Evolutionary conservation across 2,329 filamentous ascomycete species (phyloP).

Genomic region (Cadophora gregata): DNA sequence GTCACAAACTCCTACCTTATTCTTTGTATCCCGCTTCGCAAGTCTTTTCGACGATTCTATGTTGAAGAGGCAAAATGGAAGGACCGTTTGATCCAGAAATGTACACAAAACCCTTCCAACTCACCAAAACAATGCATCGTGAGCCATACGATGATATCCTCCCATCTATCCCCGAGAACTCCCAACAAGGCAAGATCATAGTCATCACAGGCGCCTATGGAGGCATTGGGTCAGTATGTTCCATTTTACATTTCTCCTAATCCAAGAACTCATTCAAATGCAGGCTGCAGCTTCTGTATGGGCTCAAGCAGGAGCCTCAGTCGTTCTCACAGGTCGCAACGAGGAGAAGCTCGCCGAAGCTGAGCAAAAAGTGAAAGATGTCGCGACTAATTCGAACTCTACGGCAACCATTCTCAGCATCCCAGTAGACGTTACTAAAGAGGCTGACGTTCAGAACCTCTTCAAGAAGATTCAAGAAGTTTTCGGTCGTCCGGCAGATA

Average conservation of each 20-base stretch:
- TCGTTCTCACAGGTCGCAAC: neutral
- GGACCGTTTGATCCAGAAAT: conserved; percentile 23
- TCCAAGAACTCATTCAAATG: neutral
- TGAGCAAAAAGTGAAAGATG: neutral
- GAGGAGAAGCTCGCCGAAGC: neutral
- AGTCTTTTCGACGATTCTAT: too few relatives aligned
- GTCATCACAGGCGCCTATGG: neutral
- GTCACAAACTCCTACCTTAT: neutral
- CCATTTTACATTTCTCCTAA: neutral
- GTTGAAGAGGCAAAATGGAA: neutral
- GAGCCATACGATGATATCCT: conserved; percentile 39
- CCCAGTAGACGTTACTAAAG: neutral
- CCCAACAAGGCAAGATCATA: conserved; percentile 36
- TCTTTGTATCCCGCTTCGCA: neutral
- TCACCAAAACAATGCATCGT: conserved; percentile 37
- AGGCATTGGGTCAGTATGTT: neutral
- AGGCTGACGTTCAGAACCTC: conserved; percentile 32
- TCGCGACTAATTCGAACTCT: neutral
- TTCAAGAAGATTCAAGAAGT: conserved; percentile 21
- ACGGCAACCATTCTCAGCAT: neutral
- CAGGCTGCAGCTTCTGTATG: neutral
- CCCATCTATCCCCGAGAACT: conserved; percentile 34
- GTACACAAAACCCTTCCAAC: conserved; percentile 35
- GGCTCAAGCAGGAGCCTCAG: neutral
- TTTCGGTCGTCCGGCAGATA: neutral